Base-by-base conservation (phyloP, 2,329 filamentous ascomycete species). In the Xylariaceae sp. region DNA sequence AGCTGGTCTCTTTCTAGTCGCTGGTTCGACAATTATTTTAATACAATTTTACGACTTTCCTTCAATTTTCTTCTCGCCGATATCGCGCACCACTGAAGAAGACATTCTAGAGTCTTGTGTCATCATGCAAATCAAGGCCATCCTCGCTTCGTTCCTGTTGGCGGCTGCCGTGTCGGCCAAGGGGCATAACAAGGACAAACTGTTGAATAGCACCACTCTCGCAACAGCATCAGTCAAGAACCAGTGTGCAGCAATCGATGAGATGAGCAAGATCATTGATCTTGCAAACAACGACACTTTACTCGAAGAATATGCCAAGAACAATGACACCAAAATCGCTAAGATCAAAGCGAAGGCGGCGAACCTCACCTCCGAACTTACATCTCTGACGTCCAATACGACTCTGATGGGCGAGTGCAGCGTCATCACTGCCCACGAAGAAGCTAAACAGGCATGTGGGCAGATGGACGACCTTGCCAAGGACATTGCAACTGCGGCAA, bases 271-370 rank as follows among this genome's bases (percentile, higher is more conserved):
- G 38, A 43, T 71, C 39, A 59, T 69, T 49, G 56, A 66, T 42
- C 57, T 72, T 5, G 70, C 69, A 17, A 54, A 57, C 60, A 73
- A 75, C 62, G 54, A 62, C 6, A 73, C 71, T 33, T 57, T 62
- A 53, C 65, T 75, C 4, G 60, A 65, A 33, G 46, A 62, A 45
- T 53, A 65, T 42, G 66, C 67, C 43, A 55, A 69, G 18, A 65
- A 66, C 60, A 69, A 75, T 54, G 63, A 70, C 31, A 72, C 71
- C 42, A 64, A 65, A 53, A 64, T 67, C 5, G 66, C 63, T 11
- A 61, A 61, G 22, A 64, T 74, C 60, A 66, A 73, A 63, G 63
- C 68, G 50, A 70, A 72, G 60, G 69, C 69, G 2, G 59, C 67
- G 16, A 50, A 61, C 4, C 63, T 60, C 5, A 59, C 64, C 2